phyloP scores from a whole-genome alignment of 345 rosid genomes.

The Brassica juncea region DNA sequence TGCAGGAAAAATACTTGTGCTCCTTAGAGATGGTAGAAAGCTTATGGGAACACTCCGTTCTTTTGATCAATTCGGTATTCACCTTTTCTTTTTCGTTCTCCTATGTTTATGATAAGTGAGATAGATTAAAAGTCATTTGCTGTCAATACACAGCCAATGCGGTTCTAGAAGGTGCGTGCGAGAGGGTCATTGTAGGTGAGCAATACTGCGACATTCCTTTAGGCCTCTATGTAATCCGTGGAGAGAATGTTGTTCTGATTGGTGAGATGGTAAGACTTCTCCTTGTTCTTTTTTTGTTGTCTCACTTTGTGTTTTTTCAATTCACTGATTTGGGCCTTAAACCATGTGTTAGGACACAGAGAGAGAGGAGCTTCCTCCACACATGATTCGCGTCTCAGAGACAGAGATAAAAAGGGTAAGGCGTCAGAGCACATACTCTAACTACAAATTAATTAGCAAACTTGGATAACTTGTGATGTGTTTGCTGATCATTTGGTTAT shows the following conservation, averaged over 20 bases:
- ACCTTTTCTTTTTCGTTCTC: background rate
- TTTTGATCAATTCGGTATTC: slow-evolving; percentile 91
- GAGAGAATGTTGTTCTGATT: slow-evolving; percentile 93
- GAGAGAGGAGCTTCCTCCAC: slow-evolving; percentile 91
- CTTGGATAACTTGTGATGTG: background rate
- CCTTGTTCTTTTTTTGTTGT: background rate
- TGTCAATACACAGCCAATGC: slow-evolving; percentile 78
- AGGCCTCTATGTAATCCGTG: slow-evolving; percentile 91
- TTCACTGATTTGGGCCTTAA: slow-evolving; percentile 12
- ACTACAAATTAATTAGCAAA: background rate
- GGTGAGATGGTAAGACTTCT: slow-evolving; percentile 82
- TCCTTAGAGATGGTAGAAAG: slow-evolving; percentile 92
- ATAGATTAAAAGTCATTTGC: background rate
- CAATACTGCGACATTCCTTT: slow-evolving; percentile 89
- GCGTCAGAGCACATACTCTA: background rate
- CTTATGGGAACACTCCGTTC: slow-evolving; percentile 92
- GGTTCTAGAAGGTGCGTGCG: slow-evolving; percentile 93
- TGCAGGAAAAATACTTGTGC: slow-evolving; percentile 87
- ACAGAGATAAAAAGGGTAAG: slow-evolving; percentile 72
- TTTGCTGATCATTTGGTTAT: slow-evolving; percentile 4
- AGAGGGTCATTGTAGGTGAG: slow-evolving; percentile 90
- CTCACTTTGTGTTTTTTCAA: background rate
- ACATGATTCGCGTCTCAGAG: slow-evolving; percentile 75
- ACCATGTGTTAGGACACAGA: slow-evolving; percentile 67
- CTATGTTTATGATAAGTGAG: background rate